Conservation (phyloP, 805 yeast genomes). For the Saturnispora saitoi region DNA sequence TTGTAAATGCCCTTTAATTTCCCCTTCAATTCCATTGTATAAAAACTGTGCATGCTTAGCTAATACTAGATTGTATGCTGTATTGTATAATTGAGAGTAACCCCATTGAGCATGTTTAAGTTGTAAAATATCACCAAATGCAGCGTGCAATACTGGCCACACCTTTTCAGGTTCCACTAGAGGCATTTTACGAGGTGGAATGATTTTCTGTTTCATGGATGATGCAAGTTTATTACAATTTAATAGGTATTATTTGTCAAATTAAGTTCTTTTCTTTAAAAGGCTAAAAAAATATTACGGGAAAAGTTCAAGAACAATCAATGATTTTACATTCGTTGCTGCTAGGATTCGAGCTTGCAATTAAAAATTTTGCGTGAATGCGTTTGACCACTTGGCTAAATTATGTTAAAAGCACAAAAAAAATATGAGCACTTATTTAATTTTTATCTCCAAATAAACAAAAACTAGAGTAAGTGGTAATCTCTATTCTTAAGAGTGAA, state of each 20-base stretch:
- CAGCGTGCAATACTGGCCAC: conserved; percentile 58
- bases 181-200: conserved; percentile 52
- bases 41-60: conserved; percentile 57
- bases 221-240: no score
- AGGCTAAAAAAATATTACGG: background rate
- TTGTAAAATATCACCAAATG: conserved; percentile 62
- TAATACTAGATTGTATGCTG: conserved; percentile 68
- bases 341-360: no score
- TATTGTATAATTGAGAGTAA: conserved; percentile 74
- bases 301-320: background rate
- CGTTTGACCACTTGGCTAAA: no score
- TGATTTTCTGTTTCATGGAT: conserved; percentile 33
- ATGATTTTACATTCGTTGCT: no score
- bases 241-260: background rate
- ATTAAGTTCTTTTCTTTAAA: background rate
- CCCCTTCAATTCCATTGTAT: conserved; percentile 48
- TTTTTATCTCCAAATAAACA: no score
- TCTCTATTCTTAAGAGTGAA: no score
- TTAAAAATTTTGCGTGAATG: no score
- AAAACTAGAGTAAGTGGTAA: no score
- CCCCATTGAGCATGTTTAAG: conserved; percentile 68
- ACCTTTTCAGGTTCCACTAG: conserved; percentile 50
- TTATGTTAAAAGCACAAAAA: background rate
- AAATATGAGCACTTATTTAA: no score
- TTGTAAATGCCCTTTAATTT: conserved; percentile 41